phyloP scores from a whole-genome alignment of 805 yeast species.

The Wickerhamomyces kurtzmanii region DNA sequence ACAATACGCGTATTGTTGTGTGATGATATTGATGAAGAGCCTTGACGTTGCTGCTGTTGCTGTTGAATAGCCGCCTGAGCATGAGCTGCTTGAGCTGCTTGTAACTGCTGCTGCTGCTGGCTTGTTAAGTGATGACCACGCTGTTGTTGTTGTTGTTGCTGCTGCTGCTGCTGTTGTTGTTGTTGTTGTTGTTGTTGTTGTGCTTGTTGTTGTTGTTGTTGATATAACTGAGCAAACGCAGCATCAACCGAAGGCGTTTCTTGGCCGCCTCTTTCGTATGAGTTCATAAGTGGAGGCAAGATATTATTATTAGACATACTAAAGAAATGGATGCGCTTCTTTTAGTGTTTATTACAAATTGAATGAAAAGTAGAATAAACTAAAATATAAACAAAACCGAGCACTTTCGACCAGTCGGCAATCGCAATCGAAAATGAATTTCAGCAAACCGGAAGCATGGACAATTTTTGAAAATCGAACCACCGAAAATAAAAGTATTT shows the following conservation, averaged over 20 bases:
- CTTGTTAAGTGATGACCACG: conserved; percentile 4
- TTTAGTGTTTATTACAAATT: too few species aligned
- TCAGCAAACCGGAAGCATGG: too few species aligned
- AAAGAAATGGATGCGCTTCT: too few species aligned
- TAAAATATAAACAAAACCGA: too few species aligned
- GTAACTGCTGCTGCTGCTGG: conserved; percentile 3
- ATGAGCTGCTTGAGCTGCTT: too few species aligned
- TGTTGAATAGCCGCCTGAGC: not conserved
- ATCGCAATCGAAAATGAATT: too few species aligned
- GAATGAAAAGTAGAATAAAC: too few species aligned
- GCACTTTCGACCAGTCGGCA: too few species aligned
- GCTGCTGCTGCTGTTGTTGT: conserved; percentile 8
- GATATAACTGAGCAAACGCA: conserved; percentile 6
- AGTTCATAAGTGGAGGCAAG: too few species aligned
- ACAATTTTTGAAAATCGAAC: too few species aligned
- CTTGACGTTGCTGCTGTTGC: conserved; percentile 1
- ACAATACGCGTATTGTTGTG: not conserved
- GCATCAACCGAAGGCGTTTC: conserved; percentile 5
- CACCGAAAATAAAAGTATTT: too few species aligned
- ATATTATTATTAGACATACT: too few species aligned
- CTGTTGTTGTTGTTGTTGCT: conserved; percentile 7
- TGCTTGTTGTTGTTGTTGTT: conserved; percentile 1
- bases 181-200: conserved; percentile 1
- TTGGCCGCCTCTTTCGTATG: conserved; percentile 6
- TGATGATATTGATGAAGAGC: not conserved